Evolutionary conservation across 495 filamentous ascomycete genomes (phyloP).

Genomic region (Geoglossum glabrum): DNA sequence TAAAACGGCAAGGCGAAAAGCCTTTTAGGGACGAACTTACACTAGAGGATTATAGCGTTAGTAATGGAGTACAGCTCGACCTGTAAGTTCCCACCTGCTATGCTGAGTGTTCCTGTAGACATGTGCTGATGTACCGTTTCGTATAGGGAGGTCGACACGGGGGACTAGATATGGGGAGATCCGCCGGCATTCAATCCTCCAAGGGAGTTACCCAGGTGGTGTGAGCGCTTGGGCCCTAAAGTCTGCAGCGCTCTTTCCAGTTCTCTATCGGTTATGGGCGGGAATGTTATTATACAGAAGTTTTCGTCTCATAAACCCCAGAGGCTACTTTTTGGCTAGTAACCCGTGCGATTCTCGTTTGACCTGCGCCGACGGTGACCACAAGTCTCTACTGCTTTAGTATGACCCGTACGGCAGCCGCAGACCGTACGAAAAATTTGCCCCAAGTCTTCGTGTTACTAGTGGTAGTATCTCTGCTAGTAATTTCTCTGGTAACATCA

Average conservation of each 20-base stretch:
- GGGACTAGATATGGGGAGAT: slow-evolving; percentile 27
- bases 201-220: not conserved
- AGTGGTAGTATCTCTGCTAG: too few species aligned
- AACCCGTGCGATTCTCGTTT: too few species aligned
- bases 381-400: too few species aligned
- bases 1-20: slow-evolving; percentile 78
- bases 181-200: not conserved
- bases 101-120: not conserved
- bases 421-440: too few species aligned
- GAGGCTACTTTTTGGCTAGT: too few species aligned
- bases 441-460: too few species aligned
- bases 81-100: slow-evolving; percentile 26
- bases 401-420: too few species aligned
- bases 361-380: too few species aligned
- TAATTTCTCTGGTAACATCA: too few species aligned
- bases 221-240: not conserved
- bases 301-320: too few species aligned
- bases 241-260: not conserved
- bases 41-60: slow-evolving; percentile 74
- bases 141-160: slow-evolving; percentile 49
- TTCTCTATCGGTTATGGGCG: too few species aligned
- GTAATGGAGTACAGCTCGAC: slow-evolving; percentile 76
- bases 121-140: not conserved
- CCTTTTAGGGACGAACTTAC: slow-evolving; percentile 81
- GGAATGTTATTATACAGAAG: too few species aligned